These are phyloP conservation scores for Adiantum capillusveneris DNA, from an alignment of 75 land plant species.

Conservation along the genomic window DNA sequence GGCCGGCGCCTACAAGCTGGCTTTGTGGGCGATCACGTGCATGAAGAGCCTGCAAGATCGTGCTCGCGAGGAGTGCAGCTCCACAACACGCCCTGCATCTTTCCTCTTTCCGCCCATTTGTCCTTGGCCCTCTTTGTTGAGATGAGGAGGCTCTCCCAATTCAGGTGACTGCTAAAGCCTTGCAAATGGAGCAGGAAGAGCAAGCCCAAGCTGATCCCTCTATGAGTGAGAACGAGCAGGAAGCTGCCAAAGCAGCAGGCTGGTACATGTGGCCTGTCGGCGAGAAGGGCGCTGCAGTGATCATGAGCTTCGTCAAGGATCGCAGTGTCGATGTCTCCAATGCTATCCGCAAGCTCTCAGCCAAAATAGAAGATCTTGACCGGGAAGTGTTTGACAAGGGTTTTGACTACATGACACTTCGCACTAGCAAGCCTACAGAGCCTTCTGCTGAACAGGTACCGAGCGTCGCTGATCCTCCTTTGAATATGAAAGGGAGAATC, in stretches of 20 bases:
- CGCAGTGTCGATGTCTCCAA: slow-evolving; percentile 35
- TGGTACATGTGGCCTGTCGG: neutral
- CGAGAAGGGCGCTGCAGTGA: neutral
- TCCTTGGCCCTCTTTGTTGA: too few relatives aligned
- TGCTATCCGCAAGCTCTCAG: slow-evolving; percentile 28
- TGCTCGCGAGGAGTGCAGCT: too few relatives aligned
- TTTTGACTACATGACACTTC: slow-evolving; percentile 22
- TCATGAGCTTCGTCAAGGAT: slow-evolving; percentile 43
- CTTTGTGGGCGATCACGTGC: too few relatives aligned
- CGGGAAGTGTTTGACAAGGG: neutral
- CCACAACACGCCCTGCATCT: too few relatives aligned
- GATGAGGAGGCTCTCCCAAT: too few relatives aligned
- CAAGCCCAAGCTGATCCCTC: neutral
- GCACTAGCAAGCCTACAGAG: slow-evolving; percentile 7
- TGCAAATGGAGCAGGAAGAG: too few relatives aligned
- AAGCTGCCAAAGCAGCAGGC: neutral
- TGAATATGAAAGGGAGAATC: slow-evolving; percentile 46
- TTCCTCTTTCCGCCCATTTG: too few relatives aligned
- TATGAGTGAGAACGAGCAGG: neutral
- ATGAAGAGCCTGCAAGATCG: too few relatives aligned
- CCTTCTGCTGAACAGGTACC: slow-evolving; percentile 11
- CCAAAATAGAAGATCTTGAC: slow-evolving; percentile 14
- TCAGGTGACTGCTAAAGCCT: too few relatives aligned
- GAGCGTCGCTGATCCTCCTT: neutral
- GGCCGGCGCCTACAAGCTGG: too few relatives aligned